Conservation (phyloP, 1,284 basidiomycete genomes). For the Tetrapyrgos nigripes region DNA sequence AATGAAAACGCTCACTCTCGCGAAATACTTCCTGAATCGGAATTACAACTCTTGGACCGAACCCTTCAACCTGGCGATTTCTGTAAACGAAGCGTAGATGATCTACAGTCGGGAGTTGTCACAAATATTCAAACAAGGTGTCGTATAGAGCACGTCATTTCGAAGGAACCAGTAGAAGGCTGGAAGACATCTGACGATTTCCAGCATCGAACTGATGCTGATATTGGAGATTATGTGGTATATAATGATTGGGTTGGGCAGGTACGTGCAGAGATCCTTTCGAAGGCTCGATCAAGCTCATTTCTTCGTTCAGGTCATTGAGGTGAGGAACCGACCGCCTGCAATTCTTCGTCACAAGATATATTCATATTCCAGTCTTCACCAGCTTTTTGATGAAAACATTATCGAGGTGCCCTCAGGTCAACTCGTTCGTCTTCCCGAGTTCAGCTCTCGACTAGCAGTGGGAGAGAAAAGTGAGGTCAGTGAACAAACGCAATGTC, state of each 20-base stretch:
- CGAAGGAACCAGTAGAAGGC: constrained; percentile 60
- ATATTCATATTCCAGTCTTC: constrained; percentile 6
- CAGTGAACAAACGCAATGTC: constrained; percentile 23
- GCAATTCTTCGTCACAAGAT: not conserved
- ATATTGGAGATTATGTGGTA: constrained; percentile 84
- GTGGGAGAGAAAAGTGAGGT: constrained; percentile 78
- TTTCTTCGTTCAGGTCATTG: constrained; percentile 36
- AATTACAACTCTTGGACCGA: constrained; percentile 80
- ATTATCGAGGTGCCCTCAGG: constrained; percentile 67
- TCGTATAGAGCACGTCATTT: constrained; percentile 80
- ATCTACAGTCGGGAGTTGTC: constrained; percentile 82
- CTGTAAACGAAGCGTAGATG: constrained; percentile 81
- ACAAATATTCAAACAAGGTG: constrained; percentile 66
- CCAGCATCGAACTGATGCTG: constrained; percentile 62
- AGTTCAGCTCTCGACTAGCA: constrained; percentile 72
- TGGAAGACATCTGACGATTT: constrained; percentile 73
- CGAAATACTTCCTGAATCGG: constrained; percentile 75
- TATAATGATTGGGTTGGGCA: constrained; percentile 91
- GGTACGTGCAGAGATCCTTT: constrained; percentile 47
- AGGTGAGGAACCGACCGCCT: constrained; percentile 26
- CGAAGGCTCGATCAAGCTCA: constrained; percentile 1
- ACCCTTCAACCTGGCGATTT: constrained; percentile 83
- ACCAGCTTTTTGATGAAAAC: constrained; percentile 54
- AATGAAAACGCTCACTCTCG: constrained; percentile 54
- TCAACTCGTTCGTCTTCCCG: constrained; percentile 72